These are phyloP conservation scores for Pichia sp. DNA, from an alignment of 1,139 yeast species.

Conservation along the genomic window DNA sequence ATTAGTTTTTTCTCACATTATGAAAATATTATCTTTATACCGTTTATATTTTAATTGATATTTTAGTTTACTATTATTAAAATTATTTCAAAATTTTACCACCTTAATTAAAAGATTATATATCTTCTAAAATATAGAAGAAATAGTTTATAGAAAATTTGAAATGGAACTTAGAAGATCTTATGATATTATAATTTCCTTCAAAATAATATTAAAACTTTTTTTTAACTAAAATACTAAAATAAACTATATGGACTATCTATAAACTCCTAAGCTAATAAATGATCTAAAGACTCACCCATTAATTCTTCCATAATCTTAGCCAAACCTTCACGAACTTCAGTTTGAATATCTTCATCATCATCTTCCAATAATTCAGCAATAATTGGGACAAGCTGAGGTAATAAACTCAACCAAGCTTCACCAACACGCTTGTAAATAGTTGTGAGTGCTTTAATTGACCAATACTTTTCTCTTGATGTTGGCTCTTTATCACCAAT, in stretches of 20 bases:
- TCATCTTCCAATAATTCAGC: slow-evolving; percentile 95
- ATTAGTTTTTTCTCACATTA: background rate
- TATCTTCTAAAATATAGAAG: too few relatives aligned
- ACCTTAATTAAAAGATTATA: too few relatives aligned
- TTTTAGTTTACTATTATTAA: too few relatives aligned
- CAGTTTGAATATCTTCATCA: slow-evolving; percentile 85
- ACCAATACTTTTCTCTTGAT: slow-evolving; percentile 65
- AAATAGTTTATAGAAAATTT: too few relatives aligned
- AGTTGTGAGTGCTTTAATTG: slow-evolving; percentile 69
- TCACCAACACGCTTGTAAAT: slow-evolving; percentile 91
- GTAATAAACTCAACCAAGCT: slow-evolving; percentile 84
- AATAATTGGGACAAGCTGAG: slow-evolving; percentile 90
- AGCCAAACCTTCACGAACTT: slow-evolving; percentile 87
- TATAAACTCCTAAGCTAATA: slow-evolving; percentile 9
- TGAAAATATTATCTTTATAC: too few relatives aligned
- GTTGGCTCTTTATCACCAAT: slow-evolving; percentile 36
- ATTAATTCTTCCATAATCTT: slow-evolving; percentile 85
- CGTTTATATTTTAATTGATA: background rate
- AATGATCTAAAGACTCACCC: slow-evolving; percentile 81
- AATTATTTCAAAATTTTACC: too few relatives aligned
- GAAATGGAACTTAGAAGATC: too few relatives aligned
- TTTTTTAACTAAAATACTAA: background rate
- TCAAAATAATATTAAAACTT: too few relatives aligned
- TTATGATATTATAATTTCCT: too few relatives aligned
- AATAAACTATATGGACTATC: background rate